phyloP scores from a whole-genome alignment of 306 rosid genomes.

The Vigna reflexopilosa region DNA sequence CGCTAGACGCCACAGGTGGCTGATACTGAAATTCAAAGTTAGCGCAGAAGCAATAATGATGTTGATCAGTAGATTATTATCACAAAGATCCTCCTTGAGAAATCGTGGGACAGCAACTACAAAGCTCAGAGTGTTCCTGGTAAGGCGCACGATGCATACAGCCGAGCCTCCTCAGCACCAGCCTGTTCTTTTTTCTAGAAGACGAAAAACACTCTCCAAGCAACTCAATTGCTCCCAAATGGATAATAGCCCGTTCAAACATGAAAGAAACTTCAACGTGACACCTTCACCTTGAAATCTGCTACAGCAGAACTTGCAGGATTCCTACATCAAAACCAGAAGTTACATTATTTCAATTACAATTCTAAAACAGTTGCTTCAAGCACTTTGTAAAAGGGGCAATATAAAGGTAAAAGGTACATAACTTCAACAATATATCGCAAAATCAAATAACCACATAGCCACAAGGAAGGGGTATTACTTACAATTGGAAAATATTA shows the following conservation, averaged over 20 bases:
- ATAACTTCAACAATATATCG: background rate
- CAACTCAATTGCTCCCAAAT: slow-evolving; percentile 32
- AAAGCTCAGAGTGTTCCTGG: slow-evolving; percentile 50
- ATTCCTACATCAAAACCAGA: slow-evolving; percentile 38
- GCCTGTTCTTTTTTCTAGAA: slow-evolving; percentile 62
- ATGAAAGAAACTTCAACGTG: slow-evolving; percentile 66
- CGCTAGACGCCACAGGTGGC: slow-evolving; percentile 35
- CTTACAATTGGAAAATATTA: background rate
- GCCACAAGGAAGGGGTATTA: background rate
- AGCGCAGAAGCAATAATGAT: slow-evolving; percentile 23
- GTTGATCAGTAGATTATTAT: slow-evolving; percentile 7
- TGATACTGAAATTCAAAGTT: slow-evolving; percentile 26
- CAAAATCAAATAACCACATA: no score
- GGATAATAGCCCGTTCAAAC: slow-evolving; percentile 68
- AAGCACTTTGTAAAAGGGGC: background rate
- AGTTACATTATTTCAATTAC: slow-evolving; percentile 7
- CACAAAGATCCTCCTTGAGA: slow-evolving; percentile 43
- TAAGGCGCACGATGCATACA: slow-evolving; percentile 66
- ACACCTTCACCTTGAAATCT: slow-evolving; percentile 60
- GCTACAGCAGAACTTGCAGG: slow-evolving; percentile 51
- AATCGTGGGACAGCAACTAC: slow-evolving; percentile 48
- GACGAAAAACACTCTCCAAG: slow-evolving; percentile 65
- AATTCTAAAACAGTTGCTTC: background rate
- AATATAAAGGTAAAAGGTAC: background rate
- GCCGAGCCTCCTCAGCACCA: slow-evolving; percentile 42